Evolutionary conservation across 2,329 filamentous ascomycete species (phyloP).

Genomic region (Penicillium janthinellum): DNA sequence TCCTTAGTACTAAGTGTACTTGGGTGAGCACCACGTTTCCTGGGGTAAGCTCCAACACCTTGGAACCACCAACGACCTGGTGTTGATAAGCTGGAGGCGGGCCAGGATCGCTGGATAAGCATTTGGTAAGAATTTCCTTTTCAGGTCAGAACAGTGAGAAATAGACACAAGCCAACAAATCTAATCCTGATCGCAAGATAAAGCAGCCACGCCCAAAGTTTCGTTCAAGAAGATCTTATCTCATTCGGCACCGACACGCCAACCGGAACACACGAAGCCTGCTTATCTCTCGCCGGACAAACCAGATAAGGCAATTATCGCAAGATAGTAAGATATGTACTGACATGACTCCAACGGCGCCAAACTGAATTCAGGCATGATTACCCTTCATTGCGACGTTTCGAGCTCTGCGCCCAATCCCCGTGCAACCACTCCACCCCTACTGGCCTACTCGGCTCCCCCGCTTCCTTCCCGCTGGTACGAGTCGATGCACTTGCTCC

Average conservation of each 20-base stretch:
- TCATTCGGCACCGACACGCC: not conserved
- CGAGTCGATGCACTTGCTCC: not conserved
- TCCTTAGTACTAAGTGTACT: no score
- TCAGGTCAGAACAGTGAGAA: not conserved
- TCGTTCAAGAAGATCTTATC: not conserved
- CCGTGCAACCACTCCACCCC: not conserved
- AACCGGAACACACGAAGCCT: not conserved
- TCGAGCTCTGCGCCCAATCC: no score
- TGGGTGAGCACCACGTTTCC: not conserved
- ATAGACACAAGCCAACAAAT: not conserved
- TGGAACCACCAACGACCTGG: not conserved
- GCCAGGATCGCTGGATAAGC: not conserved
- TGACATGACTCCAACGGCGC: not conserved
- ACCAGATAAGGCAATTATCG: not conserved
- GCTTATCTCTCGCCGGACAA: not conserved
- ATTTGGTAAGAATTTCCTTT: not conserved
- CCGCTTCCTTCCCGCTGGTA: not conserved
- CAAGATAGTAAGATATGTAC: not conserved
- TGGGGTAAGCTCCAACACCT: not conserved
- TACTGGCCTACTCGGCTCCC: not conserved
- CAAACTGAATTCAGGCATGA: not conserved
- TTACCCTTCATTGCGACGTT: not conserved
- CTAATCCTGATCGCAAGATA: not conserved
- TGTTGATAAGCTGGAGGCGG: not conserved
- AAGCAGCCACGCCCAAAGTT: not conserved